Evolutionary conservation across 176 grass and related monocot species (phyloP).

Genomic region (Ananas comosus): DNA sequence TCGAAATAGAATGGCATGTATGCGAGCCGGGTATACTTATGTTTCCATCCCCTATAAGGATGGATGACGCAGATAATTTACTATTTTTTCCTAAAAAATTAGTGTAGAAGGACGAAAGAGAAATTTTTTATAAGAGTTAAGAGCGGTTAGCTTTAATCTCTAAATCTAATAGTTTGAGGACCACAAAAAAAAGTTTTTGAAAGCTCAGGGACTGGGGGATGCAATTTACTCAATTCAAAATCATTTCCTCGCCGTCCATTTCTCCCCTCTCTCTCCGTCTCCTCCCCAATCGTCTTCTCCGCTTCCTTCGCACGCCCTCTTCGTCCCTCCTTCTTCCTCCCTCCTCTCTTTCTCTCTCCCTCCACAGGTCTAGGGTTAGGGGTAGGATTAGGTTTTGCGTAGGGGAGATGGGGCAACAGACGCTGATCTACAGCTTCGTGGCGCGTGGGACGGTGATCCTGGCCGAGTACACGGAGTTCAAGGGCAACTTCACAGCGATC

Average conservation of each 20-base stretch:
- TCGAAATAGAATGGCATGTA: too few relatives aligned
- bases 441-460: conserved; percentile 48
- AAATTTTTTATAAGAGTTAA: too few relatives aligned
- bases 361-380: conserved; percentile 2
- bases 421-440: conserved; percentile 61
- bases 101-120: too few relatives aligned
- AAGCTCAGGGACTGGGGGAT: too few relatives aligned
- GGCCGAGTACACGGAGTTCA: conserved; percentile 54
- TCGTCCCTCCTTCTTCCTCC: conserved; percentile 5
- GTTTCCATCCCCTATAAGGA: too few relatives aligned
- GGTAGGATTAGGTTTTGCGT: not conserved
- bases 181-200: too few relatives aligned
- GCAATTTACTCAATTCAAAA: too few relatives aligned
- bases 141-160: too few relatives aligned
- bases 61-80: too few relatives aligned
- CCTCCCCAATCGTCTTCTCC: not conserved
- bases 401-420: conserved; percentile 39
- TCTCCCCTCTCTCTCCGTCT: not conserved
- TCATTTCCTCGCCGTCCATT: conserved; percentile 51
- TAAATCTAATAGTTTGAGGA: too few relatives aligned
- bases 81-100: too few relatives aligned
- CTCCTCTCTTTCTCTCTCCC: conserved; percentile 4
- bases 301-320: conserved; percentile 1
- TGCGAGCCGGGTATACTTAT: too few relatives aligned
- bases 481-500: conserved; percentile 60